phyloP scores from a whole-genome alignment of 257 asterid species.

The Lavandula angustifolia region DNA sequence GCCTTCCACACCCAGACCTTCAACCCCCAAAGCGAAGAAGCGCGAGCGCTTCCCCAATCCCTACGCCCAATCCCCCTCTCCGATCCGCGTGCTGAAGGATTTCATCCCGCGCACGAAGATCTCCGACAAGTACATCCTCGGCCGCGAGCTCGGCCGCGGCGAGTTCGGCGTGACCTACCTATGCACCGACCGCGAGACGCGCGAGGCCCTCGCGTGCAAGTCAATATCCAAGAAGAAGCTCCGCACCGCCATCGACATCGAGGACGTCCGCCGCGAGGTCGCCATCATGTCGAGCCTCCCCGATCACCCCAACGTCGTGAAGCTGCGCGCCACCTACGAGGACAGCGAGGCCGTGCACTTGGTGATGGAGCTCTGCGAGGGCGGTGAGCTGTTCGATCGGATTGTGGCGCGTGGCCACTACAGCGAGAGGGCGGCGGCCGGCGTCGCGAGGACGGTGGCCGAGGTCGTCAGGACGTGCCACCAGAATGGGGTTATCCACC shows the following conservation, averaged over 20 bases:
- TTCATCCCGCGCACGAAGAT: constrained; percentile 49
- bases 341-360: constrained; percentile 89
- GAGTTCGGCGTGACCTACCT: constrained; percentile 92
- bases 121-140: constrained; percentile 83
- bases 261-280: constrained; percentile 92
- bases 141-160: constrained; percentile 94
- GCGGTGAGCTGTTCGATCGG: constrained; percentile 88
- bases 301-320: constrained; percentile 76
- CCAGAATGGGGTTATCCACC: constrained; percentile 84
- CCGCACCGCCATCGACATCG: constrained; percentile 81
- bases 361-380: constrained; percentile 96
- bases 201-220: constrained; percentile 82
- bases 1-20: constrained; percentile 25
- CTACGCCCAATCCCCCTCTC: constrained; percentile 50
- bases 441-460: constrained; percentile 68
- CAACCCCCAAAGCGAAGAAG: constrained; percentile 38
- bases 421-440: constrained; percentile 92
- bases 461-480: constrained; percentile 96
- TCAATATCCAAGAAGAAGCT: constrained; percentile 91
- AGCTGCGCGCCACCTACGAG: constrained; percentile 85
- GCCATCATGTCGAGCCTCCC: constrained; percentile 90
- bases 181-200: constrained; percentile 85
- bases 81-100: constrained; percentile 81
- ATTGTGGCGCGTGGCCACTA: constrained; percentile 95
- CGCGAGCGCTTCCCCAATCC: constrained; percentile 68